Percentiles rank a stretch among this genome's conserved stretches.
Conservation (phyloP, 495 filamentous ascomycete species). For the Penicillium subrubescens region DNA sequence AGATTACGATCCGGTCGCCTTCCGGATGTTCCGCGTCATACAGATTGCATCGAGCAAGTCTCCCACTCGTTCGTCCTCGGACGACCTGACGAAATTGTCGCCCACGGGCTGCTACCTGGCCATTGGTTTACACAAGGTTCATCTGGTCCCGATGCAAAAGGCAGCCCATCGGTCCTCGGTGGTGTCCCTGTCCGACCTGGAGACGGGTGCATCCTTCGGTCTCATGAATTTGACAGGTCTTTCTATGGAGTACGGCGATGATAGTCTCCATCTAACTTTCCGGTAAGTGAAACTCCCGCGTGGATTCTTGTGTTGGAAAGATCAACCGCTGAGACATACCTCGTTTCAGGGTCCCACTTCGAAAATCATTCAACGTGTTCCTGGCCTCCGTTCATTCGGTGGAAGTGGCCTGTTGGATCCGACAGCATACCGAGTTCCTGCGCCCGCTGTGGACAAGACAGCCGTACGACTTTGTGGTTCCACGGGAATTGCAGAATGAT, state of each 20-base stretch:
- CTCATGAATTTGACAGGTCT: constrained; percentile 73
- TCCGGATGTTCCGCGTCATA: constrained; percentile 83
- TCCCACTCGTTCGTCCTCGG: constrained; percentile 65
- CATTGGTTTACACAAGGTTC: constrained; percentile 79
- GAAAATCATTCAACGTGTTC: constrained; percentile 62
- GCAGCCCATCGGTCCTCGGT: constrained; percentile 55
- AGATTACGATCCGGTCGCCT: constrained; percentile 68
- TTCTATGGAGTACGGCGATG: constrained; percentile 70
- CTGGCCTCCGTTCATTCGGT: constrained; percentile 78
- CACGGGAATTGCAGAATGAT: constrained; percentile 60
- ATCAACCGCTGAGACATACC: constrained; percentile 11
- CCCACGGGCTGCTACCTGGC: constrained; percentile 81
- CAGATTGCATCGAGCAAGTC: constrained; percentile 66
- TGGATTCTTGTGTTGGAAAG: not conserved
- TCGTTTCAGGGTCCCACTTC: constrained; percentile 60
- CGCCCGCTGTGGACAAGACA: constrained; percentile 82
- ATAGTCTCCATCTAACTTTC: constrained; percentile 85
- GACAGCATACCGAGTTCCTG: constrained; percentile 73
- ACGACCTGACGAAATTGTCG: constrained; percentile 74
- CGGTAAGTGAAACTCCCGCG: constrained; percentile 51
- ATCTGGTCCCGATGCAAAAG: constrained; percentile 76
- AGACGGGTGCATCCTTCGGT: constrained; percentile 61
- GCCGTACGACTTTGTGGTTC: constrained; percentile 64
- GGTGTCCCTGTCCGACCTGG: constrained; percentile 53
- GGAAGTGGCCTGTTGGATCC: constrained; percentile 74